These are phyloP conservation scores for Neurospora intermedia DNA, from an alignment of 495 filamentous ascomycete species.

Conservation along the genomic window DNA sequence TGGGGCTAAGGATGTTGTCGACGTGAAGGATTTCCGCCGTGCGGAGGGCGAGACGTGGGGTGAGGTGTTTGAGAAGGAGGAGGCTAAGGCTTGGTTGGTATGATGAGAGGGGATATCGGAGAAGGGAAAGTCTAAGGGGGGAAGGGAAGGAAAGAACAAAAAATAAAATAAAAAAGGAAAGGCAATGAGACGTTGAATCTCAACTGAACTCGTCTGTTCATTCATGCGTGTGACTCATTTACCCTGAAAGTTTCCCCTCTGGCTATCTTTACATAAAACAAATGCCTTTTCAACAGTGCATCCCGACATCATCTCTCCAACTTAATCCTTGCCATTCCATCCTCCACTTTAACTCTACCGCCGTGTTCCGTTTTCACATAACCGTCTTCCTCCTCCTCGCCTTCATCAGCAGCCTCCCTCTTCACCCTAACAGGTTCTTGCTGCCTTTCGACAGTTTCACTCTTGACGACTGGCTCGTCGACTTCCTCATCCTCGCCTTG, in stretches of 20 bases:
- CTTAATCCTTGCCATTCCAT: not conserved
- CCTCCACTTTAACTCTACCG: not conserved
- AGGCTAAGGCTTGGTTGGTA: constrained; percentile 12
- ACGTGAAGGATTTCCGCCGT: constrained; percentile 19
- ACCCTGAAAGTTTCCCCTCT: not conserved
- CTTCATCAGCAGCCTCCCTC: not conserved
- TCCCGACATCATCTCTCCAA: not conserved
- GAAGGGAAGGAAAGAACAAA: not conserved
- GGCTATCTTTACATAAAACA: not conserved
- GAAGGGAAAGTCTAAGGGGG: not conserved
- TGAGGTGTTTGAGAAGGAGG: constrained; percentile 19
- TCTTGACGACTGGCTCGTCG: not conserved
- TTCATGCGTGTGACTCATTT: not conserved
- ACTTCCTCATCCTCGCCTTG: not conserved
- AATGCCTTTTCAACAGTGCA: not conserved
- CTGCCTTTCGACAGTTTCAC: not conserved
- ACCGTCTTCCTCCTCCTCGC: not conserved
- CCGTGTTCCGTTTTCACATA: not conserved
- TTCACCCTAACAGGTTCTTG: not conserved
- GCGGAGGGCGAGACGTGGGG: constrained; percentile 26
- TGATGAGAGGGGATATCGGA: not conserved
- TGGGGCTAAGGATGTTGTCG: constrained; percentile 29
- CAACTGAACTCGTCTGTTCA: not conserved
- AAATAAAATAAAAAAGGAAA: not conserved
- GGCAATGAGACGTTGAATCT: not conserved